A percentile compares a stretch with the other conserved stretches of the same genome.
These are phyloP conservation scores for Syzygium aromaticum DNA, from an alignment of 345 rosid species.

Conservation along the genomic window DNA sequence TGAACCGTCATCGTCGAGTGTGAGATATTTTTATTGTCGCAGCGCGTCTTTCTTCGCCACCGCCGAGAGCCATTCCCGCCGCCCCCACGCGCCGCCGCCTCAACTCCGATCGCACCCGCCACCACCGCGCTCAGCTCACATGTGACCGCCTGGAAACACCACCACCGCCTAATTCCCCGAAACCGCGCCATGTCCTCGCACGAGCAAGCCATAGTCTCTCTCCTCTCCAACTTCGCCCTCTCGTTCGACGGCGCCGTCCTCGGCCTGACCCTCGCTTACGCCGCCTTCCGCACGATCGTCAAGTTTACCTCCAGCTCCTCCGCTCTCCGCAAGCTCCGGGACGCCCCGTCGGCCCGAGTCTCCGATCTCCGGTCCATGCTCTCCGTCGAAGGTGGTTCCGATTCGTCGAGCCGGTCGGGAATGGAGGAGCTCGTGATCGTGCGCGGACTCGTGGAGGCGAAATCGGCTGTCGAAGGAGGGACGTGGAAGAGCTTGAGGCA, in stretches of 20 bases:
- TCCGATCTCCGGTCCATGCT: constrained; percentile 66
- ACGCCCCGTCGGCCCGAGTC: constrained; percentile 39
- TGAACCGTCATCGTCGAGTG: neutral
- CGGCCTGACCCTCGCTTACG: constrained; percentile 60
- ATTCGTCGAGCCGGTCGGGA: constrained; percentile 8
- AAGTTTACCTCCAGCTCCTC: constrained; percentile 35
- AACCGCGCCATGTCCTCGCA: constrained; percentile 49
- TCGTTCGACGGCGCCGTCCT: constrained; percentile 89
- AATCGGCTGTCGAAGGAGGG: constrained; percentile 31
- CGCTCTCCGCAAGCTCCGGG: constrained; percentile 43
- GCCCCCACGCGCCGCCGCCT: neutral
- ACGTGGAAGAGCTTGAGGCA: constrained; percentile 24
- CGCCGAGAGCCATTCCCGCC: neutral
- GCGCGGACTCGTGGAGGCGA: constrained; percentile 57
- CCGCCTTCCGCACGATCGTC: constrained; percentile 50
- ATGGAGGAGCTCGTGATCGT: constrained; percentile 41
- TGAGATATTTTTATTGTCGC: neutral
- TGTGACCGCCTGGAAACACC: neutral
- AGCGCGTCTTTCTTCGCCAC: neutral
- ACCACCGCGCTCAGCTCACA: neutral
- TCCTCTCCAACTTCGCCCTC: constrained; percentile 50
- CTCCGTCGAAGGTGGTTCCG: neutral
- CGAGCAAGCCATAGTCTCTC: constrained; percentile 48
- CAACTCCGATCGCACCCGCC: neutral
- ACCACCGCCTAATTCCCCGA: neutral